A percentile compares a stretch with the other conserved stretches of the same genome.
These are phyloP conservation scores for Raphanus raphanistrum DNA, from an alignment of 345 rosid species.

Conservation along the genomic window DNA sequence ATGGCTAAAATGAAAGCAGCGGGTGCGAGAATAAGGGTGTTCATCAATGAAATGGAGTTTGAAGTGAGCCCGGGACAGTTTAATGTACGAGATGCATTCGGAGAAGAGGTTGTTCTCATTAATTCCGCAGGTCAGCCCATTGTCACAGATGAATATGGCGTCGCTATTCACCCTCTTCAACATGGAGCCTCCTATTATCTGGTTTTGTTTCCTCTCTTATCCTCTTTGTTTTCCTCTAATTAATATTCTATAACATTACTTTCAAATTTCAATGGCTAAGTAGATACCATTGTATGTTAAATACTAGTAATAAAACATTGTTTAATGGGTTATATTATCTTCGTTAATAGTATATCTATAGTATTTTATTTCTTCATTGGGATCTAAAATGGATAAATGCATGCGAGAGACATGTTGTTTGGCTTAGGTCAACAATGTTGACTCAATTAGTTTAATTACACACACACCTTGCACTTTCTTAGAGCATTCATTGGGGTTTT, in stretches of 20 bases:
- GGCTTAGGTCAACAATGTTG: conserved; percentile 41
- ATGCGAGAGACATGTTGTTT: conserved; percentile 47
- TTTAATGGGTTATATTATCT: conserved; percentile 9
- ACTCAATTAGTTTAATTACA: conserved; percentile 36
- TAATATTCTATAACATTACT: not conserved
- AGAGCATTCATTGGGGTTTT: conserved; percentile 36
- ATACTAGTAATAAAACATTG: not conserved
- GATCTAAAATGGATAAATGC: conserved; percentile 47
- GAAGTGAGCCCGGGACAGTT: conserved; percentile 73
- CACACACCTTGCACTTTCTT: conserved; percentile 24
- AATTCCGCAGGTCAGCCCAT: conserved; percentile 81
- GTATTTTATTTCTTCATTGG: conserved; percentile 38
- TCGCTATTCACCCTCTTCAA: conserved; percentile 77
- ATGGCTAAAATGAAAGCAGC: conserved; percentile 19
- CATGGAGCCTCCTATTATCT: conserved; percentile 84
- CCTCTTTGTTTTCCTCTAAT: not conserved
- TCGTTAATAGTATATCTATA: conserved; percentile 18
- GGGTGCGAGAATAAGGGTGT: conserved; percentile 57
- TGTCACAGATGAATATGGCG: conserved; percentile 81
- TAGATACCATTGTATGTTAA: conserved; percentile 24
- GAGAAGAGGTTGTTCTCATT: conserved; percentile 72
- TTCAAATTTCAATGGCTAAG: conserved; percentile 8
- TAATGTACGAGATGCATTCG: conserved; percentile 83
- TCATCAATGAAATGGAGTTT: conserved; percentile 83
- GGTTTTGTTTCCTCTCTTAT: conserved; percentile 37